Evolutionary conservation across 495 filamentous ascomycete genomes (phyloP), one percentile per base, ranked within the genome.

Genomic region (Talaromyces stipitatus): DNA sequence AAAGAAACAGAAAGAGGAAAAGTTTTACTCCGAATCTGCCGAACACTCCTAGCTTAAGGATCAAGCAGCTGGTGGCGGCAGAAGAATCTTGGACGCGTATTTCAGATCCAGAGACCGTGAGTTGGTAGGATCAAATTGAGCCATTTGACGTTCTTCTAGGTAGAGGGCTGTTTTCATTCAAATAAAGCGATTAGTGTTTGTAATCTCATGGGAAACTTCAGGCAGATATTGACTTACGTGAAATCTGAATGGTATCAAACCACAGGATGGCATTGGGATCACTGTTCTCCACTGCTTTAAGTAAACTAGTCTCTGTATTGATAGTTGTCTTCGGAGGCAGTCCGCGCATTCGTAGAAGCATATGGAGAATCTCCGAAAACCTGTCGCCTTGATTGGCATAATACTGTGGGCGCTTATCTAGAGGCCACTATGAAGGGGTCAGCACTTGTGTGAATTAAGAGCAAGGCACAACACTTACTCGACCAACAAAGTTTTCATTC

Each of bases 321-420:
- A 74, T 66, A 16, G 66, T 67, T 0, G 82, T 83, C 62, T 83
- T 84, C 4, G 87, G 87, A 0, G 85, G 83, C 7, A 88, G 73
- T 53, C 82, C 83, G 30, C 89, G 83, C 69, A 91, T 90, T 52
- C 78, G 77, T 30, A 91, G 73, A 14, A 95, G 72, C 85, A 90
- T 91, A 57, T 82, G 74, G 22, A 94, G 64, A 38, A 91, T 82
- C 32, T 89, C 81, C 1, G 85, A 80, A 47, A 94, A 85, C 28
- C 80, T 80, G 30, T 88, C 81, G 46, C 86, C 88, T 73, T 94
- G 88, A 61, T 77, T 78, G 9, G 79, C 82, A 60, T 85, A 90
- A 58, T 74, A 78, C 0, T 73, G 72, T 0, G 88, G 86, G 3
- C 81, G 80, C 59, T 83, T 82, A 60, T 87, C 83, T 16, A 95